A percentile compares a stretch with the other conserved stretches of the same genome.
These are phyloP conservation scores for Aspergillus neoniger DNA, from an alignment of 2,329 filamentous ascomycete species.

Conservation along the genomic window DNA sequence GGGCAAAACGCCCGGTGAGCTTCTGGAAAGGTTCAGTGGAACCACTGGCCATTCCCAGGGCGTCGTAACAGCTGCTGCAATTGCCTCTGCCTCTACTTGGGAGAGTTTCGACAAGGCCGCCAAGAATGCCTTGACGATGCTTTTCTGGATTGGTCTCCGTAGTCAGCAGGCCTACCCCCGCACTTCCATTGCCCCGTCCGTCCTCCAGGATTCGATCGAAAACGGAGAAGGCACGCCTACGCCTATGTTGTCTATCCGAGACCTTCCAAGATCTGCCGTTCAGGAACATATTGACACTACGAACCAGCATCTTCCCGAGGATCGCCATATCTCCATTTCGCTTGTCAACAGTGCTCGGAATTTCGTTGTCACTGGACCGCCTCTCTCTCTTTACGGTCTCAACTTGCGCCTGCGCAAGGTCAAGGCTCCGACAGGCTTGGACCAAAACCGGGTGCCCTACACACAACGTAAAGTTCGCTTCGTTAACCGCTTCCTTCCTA, in stretches of 20 bases:
- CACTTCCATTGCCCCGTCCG: conserved; percentile 87
- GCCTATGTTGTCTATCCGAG: conserved; percentile 96
- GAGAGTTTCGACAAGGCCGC: conserved; percentile 83
- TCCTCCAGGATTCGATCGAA: conserved; percentile 89
- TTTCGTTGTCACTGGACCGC: conserved; percentile 93
- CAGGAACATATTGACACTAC: conserved; percentile 97
- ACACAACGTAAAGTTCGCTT: conserved; percentile 97
- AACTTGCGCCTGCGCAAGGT: conserved; percentile 94
- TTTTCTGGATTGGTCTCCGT: conserved; percentile 97
- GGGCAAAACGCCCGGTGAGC: conserved; percentile 82
- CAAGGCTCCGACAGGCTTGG: conserved; percentile 94
- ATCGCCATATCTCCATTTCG: conserved; percentile 92
- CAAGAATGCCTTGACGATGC: conserved; percentile 79
- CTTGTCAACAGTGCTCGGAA: conserved; percentile 96
- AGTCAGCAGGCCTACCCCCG: conserved; percentile 97
- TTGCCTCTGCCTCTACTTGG: conserved; percentile 89
- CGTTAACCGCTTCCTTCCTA: conserved; percentile 93
- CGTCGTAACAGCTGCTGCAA: conserved; percentile 88
- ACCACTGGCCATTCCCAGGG: conserved; percentile 97
- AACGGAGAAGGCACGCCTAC: conserved; percentile 94
- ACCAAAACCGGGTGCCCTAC: conserved; percentile 91
- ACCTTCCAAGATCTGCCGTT: conserved; percentile 82
- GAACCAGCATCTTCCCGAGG: conserved; percentile 90
- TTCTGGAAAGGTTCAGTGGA: conserved; percentile 81
- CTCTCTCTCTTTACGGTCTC: conserved; percentile 92